Evolutionary conservation across 768 basidiomycete species (phyloP).

Genomic region (Mycena vulgaris): DNA sequence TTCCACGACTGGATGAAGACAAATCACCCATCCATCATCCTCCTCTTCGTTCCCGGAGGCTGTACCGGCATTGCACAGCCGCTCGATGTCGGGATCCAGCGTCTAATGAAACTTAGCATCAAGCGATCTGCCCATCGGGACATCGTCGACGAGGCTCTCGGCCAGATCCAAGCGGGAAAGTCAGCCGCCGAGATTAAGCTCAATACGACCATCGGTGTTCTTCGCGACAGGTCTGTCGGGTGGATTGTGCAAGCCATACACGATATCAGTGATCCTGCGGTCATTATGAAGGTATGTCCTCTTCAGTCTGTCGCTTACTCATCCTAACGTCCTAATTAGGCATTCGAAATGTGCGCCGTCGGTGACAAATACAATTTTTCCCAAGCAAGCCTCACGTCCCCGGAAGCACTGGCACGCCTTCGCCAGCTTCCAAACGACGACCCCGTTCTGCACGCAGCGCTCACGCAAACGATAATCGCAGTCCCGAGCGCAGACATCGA

Average conservation of each 20-base stretch:
- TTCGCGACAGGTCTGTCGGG: constrained; percentile 20
- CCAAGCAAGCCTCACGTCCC: too few species aligned
- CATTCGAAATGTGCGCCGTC: too few species aligned
- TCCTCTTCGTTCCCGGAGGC: constrained; percentile 42
- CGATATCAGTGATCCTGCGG: neutral
- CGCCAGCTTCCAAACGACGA: too few species aligned
- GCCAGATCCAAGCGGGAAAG: constrained; percentile 36
- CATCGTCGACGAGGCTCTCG: constrained; percentile 35
- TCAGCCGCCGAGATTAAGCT: neutral
- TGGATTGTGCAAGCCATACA: constrained; percentile 23
- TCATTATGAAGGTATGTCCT: constrained; percentile 1
- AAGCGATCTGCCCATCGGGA: constrained; percentile 37
- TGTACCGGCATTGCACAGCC: constrained; percentile 45
- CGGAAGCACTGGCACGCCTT: too few species aligned
- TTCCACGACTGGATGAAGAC: constrained; percentile 47
- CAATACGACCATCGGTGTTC: constrained; percentile 11
- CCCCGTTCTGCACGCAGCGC: too few species aligned
- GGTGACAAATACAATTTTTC: too few species aligned
- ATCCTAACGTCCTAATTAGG: too few species aligned
- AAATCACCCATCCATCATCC: constrained; percentile 42
- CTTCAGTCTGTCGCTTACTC: too few species aligned
- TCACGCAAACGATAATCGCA: neutral
- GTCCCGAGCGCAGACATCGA: neutral
- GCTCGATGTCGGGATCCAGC: constrained; percentile 41
- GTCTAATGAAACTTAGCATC: constrained; percentile 13